Evolutionary conservation across 805 yeast genomes (phyloP).

Genomic region (Barnettozyma salicaria): DNA sequence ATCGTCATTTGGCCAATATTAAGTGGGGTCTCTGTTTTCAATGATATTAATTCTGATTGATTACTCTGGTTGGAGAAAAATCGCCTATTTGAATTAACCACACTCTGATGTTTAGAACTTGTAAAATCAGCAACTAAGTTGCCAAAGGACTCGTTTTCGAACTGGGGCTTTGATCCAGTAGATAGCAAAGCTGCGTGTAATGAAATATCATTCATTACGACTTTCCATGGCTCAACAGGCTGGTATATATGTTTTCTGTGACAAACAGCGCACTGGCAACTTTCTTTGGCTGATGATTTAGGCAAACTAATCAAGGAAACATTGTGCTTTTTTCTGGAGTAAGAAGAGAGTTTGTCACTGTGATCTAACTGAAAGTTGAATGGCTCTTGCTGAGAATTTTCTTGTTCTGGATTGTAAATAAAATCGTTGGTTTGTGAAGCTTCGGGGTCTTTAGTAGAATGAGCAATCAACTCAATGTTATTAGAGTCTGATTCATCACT

Average conservation of each 20-base stretch:
- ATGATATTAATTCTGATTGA: conserved; percentile 6
- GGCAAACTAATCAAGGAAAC: conserved; percentile 6
- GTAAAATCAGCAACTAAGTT: conserved; percentile 24
- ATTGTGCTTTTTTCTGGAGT: conserved; percentile 11
- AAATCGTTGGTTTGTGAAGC: background rate
- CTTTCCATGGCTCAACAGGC: conserved; percentile 25
- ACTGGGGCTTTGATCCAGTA: conserved; percentile 24
- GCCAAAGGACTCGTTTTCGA: conserved; percentile 11
- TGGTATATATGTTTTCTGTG: conserved; percentile 3
- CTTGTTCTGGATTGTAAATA: too few species aligned
- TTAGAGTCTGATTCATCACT: conserved; percentile 1
- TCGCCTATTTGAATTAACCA: background rate
- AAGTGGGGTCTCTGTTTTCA: conserved; percentile 2
- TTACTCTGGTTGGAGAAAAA: background rate
- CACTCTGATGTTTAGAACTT: conserved; percentile 16
- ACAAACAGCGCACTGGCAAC: conserved; percentile 5
- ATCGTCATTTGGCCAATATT: conserved; percentile 4
- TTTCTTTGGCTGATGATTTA: conserved; percentile 4
- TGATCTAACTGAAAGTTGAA: conserved; percentile 3
- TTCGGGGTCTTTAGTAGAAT: conserved; percentile 7
- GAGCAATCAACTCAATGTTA: conserved; percentile 14
- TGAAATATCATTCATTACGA: conserved; percentile 32
- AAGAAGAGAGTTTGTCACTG: conserved; percentile 8
- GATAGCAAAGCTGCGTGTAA: conserved; percentile 35
- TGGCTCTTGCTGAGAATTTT: conserved; percentile 1